Conservation (phyloP, 176 grass and related monocot species). For the Aegilops tauschii region DNA sequence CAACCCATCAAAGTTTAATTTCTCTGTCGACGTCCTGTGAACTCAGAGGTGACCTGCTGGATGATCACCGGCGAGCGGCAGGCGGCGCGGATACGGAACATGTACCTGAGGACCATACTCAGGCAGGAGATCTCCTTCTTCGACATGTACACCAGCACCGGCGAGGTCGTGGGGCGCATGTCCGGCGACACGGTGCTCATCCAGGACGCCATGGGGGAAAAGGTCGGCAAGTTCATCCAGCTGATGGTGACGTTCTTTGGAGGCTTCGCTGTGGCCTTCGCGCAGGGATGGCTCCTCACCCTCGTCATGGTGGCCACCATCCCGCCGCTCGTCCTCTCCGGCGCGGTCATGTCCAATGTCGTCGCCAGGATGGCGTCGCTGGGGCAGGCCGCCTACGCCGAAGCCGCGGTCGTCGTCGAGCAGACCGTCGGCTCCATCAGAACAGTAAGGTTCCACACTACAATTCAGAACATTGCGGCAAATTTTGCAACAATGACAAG, state of each 20-base stretch:
- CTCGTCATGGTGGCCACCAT: conserved; percentile 90
- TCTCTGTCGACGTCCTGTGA: too few species aligned
- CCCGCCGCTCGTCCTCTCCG: conserved; percentile 75
- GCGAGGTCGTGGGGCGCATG: conserved; percentile 94
- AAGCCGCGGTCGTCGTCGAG: conserved; percentile 78
- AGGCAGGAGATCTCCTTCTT: conserved; percentile 98
- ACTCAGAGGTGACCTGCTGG: conserved; percentile 93
- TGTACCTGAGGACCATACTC: conserved; percentile 94
- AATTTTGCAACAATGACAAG: neutral
- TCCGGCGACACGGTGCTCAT: conserved; percentile 96
- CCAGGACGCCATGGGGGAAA: conserved; percentile 99
- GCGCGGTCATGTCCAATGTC: conserved; percentile 84
- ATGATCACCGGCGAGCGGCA: conserved; percentile 97
- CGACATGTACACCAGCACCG: conserved; percentile 89
- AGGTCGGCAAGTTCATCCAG: conserved; percentile 98
- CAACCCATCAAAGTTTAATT: neutral
- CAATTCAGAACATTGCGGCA: neutral
- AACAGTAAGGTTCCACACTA: conserved; percentile 52
- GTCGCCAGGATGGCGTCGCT: conserved; percentile 89
- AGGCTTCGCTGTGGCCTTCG: conserved; percentile 89
- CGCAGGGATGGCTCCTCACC: conserved; percentile 86
- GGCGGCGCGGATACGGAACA: conserved; percentile 83
- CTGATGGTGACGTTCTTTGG: conserved; percentile 79
- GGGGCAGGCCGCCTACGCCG: conserved; percentile 84
- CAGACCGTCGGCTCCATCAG: conserved; percentile 91